These are phyloP conservation scores for Tetradesmus obliquus DNA, from an alignment of 139 green algal genomes.

Conservation along the genomic window DNA sequence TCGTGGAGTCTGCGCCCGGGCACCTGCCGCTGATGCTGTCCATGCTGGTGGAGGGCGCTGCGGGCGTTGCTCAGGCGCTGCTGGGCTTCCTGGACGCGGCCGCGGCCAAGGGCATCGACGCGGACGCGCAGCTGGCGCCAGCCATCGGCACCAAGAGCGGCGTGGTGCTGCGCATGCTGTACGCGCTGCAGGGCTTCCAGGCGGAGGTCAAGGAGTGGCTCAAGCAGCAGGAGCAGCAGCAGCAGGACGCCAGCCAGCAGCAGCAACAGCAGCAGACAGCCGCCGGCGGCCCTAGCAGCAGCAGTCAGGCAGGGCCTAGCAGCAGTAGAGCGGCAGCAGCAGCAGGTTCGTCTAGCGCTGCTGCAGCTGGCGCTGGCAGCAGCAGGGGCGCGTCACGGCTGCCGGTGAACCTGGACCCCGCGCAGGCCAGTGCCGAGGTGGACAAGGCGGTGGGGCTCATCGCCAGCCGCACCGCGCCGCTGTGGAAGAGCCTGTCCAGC, in stretches of 20 bases:
- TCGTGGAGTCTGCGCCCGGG: constrained; percentile 68
- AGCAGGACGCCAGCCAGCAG: constrained; percentile 27
- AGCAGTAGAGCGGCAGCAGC: constrained; percentile 17
- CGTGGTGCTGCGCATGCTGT: constrained; percentile 76
- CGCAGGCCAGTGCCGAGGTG: not conserved
- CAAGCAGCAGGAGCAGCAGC: constrained; percentile 29
- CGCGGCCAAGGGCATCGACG: constrained; percentile 45
- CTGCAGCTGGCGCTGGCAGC: constrained; percentile 31
- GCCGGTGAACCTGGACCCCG: not conserved
- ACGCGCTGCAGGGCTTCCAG: constrained; percentile 71
- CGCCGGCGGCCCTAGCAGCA: constrained; percentile 13
- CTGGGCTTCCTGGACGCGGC: constrained; percentile 54
- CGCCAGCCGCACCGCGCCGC: constrained; percentile 49
- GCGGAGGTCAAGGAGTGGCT: constrained; percentile 28
- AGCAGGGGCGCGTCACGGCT: not conserved
- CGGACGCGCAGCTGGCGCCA: constrained; percentile 45
- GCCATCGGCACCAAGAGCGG: constrained; percentile 59
- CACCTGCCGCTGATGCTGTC: constrained; percentile 72
- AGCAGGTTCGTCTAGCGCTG: not conserved
- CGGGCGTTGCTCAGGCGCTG: constrained; percentile 47
- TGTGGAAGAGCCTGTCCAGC: constrained; percentile 68
- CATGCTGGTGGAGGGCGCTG: constrained; percentile 60
- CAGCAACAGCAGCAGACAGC: not conserved
- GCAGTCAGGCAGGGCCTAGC: not conserved
- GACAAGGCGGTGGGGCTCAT: constrained; percentile 46